A percentile compares a stretch with the other conserved stretches of the same genome.
Conservation (phyloP, 202 grass and related monocot species). For the Setaria italica region DNA sequence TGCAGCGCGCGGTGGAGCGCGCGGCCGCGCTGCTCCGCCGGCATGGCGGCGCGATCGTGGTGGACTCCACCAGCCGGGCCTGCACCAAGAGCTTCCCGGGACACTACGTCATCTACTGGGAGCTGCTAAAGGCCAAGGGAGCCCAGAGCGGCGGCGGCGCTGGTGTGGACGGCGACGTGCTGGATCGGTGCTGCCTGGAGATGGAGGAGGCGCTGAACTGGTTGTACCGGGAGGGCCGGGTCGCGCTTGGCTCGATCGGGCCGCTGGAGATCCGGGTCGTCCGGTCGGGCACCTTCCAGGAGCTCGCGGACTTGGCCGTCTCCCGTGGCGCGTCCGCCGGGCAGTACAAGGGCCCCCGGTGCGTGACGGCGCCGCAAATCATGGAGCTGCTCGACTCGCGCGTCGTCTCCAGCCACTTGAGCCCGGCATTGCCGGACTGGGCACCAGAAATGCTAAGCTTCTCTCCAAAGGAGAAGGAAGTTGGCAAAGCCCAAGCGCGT, state of each 20-base stretch:
- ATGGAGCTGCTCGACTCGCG: too few relatives aligned
- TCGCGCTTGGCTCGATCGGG: conserved; percentile 74
- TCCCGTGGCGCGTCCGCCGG: conserved; percentile 73
- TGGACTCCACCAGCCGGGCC: background rate
- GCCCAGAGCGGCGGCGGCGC: background rate
- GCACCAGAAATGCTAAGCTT: too few relatives aligned
- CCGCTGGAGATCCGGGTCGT: conserved; percentile 88
- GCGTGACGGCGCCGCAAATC: too few relatives aligned
- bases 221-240: background rate
- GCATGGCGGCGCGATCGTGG: background rate
- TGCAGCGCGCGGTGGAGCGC: conserved; percentile 73
- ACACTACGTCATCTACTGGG: conserved; percentile 10
- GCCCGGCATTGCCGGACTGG: too few relatives aligned
- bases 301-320: conserved; percentile 83
- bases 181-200: background rate
- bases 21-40: background rate
- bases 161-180: background rate
- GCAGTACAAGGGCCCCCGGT: conserved; percentile 68
- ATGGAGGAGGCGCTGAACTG: background rate
- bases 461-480: too few relatives aligned
- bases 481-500: too few relatives aligned
- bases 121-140: background rate
- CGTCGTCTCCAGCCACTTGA: too few relatives aligned
- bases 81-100: background rate
- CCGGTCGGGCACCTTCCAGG: conserved; percentile 66